Evolutionary conservation across 2,329 filamentous ascomycete genomes (phyloP), one percentile per base, ranked within the genome.

Genomic region (Clarireedia homoeocarpa): DNA sequence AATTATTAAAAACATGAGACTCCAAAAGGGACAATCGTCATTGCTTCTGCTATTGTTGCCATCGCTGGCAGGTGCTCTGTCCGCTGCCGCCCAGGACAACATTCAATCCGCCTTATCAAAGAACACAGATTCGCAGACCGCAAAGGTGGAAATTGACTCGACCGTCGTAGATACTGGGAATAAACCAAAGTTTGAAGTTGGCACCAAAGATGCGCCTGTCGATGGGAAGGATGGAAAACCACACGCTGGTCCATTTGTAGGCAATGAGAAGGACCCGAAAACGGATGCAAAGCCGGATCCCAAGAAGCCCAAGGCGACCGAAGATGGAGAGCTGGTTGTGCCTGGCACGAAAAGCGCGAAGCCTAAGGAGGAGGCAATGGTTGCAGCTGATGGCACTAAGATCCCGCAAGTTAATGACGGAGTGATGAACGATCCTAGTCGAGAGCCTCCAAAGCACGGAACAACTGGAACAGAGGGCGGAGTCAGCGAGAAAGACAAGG

Each of bases 201-300:
- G 82, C 53, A 85, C 83, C 51, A 91, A 91, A 70, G 86, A 94
- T 74, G 89, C 88, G 55, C 92, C 92, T 0, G 86, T 96, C 20
- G 94, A 97, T 70, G 91, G 91, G 47, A 86, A 88, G 65, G 94
- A 97, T 73, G 94, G 94, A 48, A 94, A 91, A 74, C 94, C 94
- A 48, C 92, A 96, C 69, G 83, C 86, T 20, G 94, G 94, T 1
- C 94, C 94, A 5, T 85, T 83, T 67, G 84, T 91, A 56, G 83
- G 85, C 59, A 80, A 47, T 20, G 75, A 79, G 58, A 66, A 66
- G 27, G 82, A 85, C 60, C 64, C 59, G 65, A 66, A 64, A 52
- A 66, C 66, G 49, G 82, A 84, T 61, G 79, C 23, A 2, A 54
- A 49, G 26, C 34, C 48, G 34, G 53, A 55, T 36, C 24, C 76